Evolutionary conservation across 2,329 filamentous ascomycete species (phyloP).

Genomic region (Pseudopithomyces chartarum): DNA sequence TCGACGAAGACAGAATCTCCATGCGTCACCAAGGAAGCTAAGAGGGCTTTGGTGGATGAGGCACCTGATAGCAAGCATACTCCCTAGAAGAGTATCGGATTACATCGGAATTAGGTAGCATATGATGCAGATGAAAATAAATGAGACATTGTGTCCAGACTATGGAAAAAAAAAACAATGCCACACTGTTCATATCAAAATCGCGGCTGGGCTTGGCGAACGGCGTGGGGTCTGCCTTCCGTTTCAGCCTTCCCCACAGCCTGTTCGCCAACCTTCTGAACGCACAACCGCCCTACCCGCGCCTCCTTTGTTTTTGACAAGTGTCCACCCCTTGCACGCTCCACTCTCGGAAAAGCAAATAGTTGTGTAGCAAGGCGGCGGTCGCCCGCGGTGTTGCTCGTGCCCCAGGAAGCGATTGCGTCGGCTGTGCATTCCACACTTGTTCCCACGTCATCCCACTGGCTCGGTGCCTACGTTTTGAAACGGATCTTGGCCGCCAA

Average conservation of each 20-base stretch:
- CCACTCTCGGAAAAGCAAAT: neutral
- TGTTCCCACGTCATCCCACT: conserved; percentile 13
- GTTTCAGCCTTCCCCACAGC: conserved; percentile 17
- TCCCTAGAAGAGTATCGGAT: no score
- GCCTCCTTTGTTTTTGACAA: neutral
- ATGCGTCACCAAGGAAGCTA: no score
- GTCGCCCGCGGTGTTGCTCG: neutral
- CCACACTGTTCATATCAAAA: neutral
- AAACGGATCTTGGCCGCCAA: conserved; percentile 27
- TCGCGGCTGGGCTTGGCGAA: conserved; percentile 6
- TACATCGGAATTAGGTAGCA: no score
- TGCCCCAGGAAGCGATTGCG: conserved; percentile 2
- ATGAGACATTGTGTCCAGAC: no score
- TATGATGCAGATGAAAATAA: no score
- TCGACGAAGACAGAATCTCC: no score
- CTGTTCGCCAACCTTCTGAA: conserved; percentile 9
- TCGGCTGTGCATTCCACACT: conserved; percentile 5
- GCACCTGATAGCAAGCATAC: no score
- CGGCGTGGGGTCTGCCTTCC: conserved; percentile 10
- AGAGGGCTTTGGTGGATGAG: no score
- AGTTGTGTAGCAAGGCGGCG: neutral
- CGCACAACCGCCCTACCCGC: neutral
- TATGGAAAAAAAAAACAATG: no score
- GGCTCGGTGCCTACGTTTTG: conserved; percentile 18
- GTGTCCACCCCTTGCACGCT: neutral